These are phyloP conservation scores for Diaporthe sp. DNA, from an alignment of 2,329 filamentous ascomycete species.

Conservation along the genomic window DNA sequence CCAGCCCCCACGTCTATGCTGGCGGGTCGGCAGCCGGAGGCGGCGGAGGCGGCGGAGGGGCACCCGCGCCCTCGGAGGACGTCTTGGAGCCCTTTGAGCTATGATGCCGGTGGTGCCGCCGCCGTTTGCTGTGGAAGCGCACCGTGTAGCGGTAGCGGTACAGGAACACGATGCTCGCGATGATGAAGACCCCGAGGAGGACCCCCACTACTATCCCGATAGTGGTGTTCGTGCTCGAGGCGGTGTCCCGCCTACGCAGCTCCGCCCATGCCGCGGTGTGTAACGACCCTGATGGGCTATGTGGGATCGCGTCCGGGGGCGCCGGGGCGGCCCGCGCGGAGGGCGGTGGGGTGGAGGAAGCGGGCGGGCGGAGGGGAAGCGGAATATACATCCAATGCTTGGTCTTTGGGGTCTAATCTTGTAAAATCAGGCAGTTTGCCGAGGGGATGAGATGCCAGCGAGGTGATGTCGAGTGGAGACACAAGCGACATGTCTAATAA, in stretches of 20 bases:
- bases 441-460: neutral
- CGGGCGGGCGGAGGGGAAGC: neutral
- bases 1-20: neutral
- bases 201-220: constrained; percentile 30
- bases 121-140: constrained; percentile 8
- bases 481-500: constrained; percentile 18
- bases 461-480: constrained; percentile 5
- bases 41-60: neutral
- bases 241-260: neutral
- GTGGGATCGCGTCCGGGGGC: neutral
- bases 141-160: constrained; percentile 34
- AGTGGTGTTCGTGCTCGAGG: constrained; percentile 26
- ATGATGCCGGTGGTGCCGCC: constrained; percentile 15
- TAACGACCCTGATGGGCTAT: neutral
- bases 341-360: neutral
- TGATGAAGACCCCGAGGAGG: constrained; percentile 14
- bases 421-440: neutral
- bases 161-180: constrained; percentile 28
- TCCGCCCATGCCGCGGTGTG: neutral
- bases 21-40: constrained; percentile 14
- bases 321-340: neutral
- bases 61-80: neutral
- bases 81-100: constrained; percentile 22
- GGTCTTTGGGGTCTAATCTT: neutral
- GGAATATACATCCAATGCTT: constrained; percentile 33